Percentiles rank a stretch among this genome's conserved stretches.
Conservation (phyloP, 805 yeast genomes). For the Candida pini region DNA sequence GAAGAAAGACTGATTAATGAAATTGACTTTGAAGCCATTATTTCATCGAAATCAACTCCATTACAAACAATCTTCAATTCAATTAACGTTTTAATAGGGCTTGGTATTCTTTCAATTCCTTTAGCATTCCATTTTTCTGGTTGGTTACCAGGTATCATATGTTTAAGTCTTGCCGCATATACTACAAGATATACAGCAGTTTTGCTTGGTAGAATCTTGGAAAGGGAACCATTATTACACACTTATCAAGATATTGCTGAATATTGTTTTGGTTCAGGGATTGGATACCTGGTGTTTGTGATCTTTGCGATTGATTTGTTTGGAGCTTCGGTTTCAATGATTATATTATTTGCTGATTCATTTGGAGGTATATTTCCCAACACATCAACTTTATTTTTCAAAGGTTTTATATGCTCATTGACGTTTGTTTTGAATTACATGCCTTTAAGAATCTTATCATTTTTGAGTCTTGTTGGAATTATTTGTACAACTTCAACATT, state of each 20-base stretch:
- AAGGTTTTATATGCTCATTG: slow-evolving; percentile 32
- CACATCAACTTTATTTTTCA: slow-evolving; percentile 34
- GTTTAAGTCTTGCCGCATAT: slow-evolving; percentile 40
- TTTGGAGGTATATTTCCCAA: slow-evolving; percentile 44
- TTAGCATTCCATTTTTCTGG: slow-evolving; percentile 65
- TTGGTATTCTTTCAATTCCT: slow-evolving; percentile 71
- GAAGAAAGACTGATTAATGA: slow-evolving; percentile 2
- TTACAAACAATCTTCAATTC: slow-evolving; percentile 77
- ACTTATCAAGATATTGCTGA: slow-evolving; percentile 60
- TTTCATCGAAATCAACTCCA: slow-evolving; percentile 47
- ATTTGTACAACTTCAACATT: slow-evolving; percentile 64
- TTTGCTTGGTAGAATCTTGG: slow-evolving; percentile 44
- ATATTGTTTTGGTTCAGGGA: slow-evolving; percentile 39
- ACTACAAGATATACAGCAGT: slow-evolving; percentile 50
- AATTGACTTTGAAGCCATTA: slow-evolving; percentile 7
- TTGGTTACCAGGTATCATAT: slow-evolving; percentile 47
- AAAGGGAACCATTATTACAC: slow-evolving; percentile 32
- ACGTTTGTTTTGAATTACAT: slow-evolving; percentile 50
- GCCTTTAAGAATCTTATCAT: slow-evolving; percentile 68
- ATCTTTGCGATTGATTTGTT: slow-evolving; percentile 51
- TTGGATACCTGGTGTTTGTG: slow-evolving; percentile 39
- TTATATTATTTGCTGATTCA: slow-evolving; percentile 57
- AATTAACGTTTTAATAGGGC: slow-evolving; percentile 69
- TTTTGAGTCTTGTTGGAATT: slow-evolving; percentile 67
- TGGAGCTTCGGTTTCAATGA: slow-evolving; percentile 57